These are phyloP conservation scores for Adansonia madagascariensis DNA, from an alignment of 441 rosid genomes.

Conservation along the genomic window DNA sequence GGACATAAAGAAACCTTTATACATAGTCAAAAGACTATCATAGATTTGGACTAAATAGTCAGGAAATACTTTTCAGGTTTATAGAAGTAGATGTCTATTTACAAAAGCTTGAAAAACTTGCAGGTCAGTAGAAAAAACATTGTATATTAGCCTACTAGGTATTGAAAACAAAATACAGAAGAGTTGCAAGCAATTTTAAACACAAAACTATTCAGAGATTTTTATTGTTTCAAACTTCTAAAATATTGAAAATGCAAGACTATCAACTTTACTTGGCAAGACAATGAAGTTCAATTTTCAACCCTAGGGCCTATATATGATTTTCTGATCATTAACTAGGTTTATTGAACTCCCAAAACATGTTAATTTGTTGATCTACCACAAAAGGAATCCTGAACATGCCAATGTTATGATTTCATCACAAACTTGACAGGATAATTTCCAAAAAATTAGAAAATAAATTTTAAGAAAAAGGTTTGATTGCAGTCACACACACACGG, in stretches of 20 bases:
- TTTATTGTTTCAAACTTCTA: background rate
- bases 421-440: background rate
- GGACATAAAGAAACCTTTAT: background rate
- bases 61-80: background rate
- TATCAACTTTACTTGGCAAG: background rate
- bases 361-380: background rate
- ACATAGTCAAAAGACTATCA: background rate
- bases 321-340: background rate
- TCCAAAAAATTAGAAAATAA: background rate
- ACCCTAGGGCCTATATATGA: background rate
- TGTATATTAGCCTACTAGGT: background rate
- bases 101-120: background rate
- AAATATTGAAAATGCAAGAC: background rate
- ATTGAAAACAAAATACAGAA: background rate
- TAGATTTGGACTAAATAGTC: background rate
- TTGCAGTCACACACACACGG: background rate
- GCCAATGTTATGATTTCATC: constrained; percentile 9
- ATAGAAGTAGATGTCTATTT: background rate
- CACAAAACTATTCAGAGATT: background rate
- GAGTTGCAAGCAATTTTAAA: background rate
- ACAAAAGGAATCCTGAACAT: background rate
- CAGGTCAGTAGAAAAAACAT: background rate
- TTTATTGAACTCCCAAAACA: background rate
- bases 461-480: constrained; percentile 8
- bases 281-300: background rate